Conservation (phyloP, 148 eudicot species). For the Rhododendron molle region DNA sequence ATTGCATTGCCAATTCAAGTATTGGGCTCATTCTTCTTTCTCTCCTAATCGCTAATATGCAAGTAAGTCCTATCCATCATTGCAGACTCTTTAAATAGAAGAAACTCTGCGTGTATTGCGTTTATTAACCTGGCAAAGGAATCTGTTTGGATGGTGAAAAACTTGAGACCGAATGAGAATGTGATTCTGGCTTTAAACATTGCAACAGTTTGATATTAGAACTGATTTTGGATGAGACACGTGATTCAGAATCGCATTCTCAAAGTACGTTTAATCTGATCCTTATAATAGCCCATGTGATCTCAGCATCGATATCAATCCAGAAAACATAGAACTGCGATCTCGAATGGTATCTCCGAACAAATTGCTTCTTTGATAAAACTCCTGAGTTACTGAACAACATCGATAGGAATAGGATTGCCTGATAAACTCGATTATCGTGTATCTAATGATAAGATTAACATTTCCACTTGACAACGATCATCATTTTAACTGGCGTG, state of each 20-base stretch:
- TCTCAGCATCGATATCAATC: neutral
- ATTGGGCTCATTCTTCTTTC: slow-evolving; percentile 1
- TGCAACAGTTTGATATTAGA: neutral
- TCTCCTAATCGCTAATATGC: slow-evolving; percentile 2
- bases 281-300: neutral
- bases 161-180: neutral
- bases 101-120: neutral
- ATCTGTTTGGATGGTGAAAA: neutral
- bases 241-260: neutral
- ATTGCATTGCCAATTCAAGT: slow-evolving; percentile 7
- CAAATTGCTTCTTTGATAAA: neutral
- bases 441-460: neutral
- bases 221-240: neutral
- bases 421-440: neutral
- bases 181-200: neutral
- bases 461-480: neutral
- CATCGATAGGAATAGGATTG: neutral
- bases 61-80: neutral
- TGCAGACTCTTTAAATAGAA: neutral
- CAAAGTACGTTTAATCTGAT: neutral
- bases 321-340: neutral
- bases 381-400: neutral
- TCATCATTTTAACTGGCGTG: neutral
- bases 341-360: neutral
- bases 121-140: neutral